These are phyloP conservation scores for Chlamydomonas sphaeroides DNA, from an alignment of 139 green algal genomes.

Conservation along the genomic window DNA sequence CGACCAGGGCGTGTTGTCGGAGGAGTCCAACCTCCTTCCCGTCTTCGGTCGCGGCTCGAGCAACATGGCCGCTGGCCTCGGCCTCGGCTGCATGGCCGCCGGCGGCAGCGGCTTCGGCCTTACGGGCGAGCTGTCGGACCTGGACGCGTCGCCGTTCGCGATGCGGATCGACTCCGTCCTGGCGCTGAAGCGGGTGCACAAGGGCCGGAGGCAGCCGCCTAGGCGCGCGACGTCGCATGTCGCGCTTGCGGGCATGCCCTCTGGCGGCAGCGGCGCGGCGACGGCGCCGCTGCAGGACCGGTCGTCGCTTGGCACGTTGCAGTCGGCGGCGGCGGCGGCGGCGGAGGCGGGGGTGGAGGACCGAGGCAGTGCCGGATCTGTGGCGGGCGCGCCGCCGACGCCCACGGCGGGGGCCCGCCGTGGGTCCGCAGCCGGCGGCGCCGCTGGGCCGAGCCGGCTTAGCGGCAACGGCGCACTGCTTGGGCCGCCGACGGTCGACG, in stretches of 20 bases:
- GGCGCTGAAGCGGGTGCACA: not conserved
- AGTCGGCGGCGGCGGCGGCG: not conserved
- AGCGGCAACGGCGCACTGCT: not conserved
- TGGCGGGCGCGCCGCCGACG: not conserved
- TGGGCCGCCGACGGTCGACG: too few species aligned
- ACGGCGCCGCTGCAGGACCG: too few species aligned
- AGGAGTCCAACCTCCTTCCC: too few species aligned
- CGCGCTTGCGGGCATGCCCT: not conserved
- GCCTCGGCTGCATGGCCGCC: not conserved
- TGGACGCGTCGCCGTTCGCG: slow-evolving; percentile 38
- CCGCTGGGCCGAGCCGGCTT: not conserved
- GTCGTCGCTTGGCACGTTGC: not conserved
- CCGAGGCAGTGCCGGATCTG: not conserved
- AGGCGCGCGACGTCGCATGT: not conserved
- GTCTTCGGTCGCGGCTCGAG: too few species aligned
- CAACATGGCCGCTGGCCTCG: not conserved
- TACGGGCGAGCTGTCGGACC: slow-evolving; percentile 24
- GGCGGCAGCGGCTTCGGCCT: not conserved
- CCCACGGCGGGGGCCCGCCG: not conserved
- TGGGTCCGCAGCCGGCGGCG: not conserved
- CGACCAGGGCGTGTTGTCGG: not conserved
- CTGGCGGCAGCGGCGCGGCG: too few species aligned
- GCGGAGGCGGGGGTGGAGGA: not conserved
- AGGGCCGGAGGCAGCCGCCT: not conserved
- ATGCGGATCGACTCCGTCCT: slow-evolving; percentile 30